Base-by-base conservation (phyloP, 2,329 filamentous ascomycete species). In the Fusarium pseudograminearum region DNA sequence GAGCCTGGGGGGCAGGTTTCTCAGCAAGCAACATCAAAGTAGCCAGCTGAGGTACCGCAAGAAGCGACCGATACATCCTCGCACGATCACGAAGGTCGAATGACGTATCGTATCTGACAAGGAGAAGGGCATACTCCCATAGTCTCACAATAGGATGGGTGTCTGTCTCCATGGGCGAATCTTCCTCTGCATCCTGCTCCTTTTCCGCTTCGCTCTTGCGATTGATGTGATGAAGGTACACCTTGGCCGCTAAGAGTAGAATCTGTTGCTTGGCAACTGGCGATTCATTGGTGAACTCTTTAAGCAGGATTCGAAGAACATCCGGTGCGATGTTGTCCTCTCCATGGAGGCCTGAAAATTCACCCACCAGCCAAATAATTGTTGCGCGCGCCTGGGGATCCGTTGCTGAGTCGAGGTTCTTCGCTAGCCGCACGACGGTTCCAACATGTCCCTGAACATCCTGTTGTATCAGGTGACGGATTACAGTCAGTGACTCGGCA, bases 321-420 rank as follows among this genome's bases (percentile, higher is more conserved):
- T 99, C 96, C 0, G 95, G 90, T 0, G 96, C 96, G 65, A 99
- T 95, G 74, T 97, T 97, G 77, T 96, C 90, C 63, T 94, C 90
- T 12, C 90, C 87, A 58, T 93, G 89, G 4, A 91, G 80, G 0
- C 93, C 93, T 0, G 95, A 89, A 74, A 97, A 98, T 79, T 99
- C 96, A 46, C 96, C 96, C 0, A 98, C 94, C 1, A 99, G 88
- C 96, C 96, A 99, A 73, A 99, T 92, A 68, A 99, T 98, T 51
- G 93, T 97, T 5, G 96, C 96, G 70, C 96, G 87, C 5, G 96
- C 96, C 65, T 94, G 91, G 2, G 96, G 90, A 65, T 96, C 94
- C 0, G 92, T 93, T 3, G 94, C 93, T 5, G 91, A 92, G 76
- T 98, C 96, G 4, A 99, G 87, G 66, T 97, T 94, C 80, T 94